Evolutionary conservation across 129 eudicot genomes (phyloP), one percentile per base, ranked within the genome.

Genomic region (Lonicera japonica): DNA sequence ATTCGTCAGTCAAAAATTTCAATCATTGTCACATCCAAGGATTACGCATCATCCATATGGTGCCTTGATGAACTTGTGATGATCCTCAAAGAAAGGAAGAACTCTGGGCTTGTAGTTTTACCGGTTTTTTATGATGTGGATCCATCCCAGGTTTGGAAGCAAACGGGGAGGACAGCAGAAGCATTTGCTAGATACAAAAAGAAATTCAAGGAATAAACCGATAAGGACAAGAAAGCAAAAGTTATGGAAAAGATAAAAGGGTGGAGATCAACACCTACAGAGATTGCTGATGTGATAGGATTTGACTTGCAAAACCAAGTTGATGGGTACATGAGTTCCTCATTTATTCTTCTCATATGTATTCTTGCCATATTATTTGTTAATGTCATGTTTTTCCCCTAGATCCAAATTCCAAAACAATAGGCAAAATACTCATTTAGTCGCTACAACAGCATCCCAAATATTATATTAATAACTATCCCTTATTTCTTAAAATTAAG

Each of bases 21-120:
- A 7, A 39, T 67, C 12, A n/a, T 67, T 43, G 71, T 67, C 15
- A 40, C 55, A 0, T 67, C 71, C 3, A 21, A 67, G 50, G n/a
- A 54, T 10, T 55, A 67, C 41, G 71, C 71, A 0, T 17, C 53
- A 21, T 67, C 71, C 4, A 40, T 9, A 5, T 67, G 63, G 71
- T 67, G 71, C 63, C 64, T 67, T 5, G 63, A 67, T 56, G 71
- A 67, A 24, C 71, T 67, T 22, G 41, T 56, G 15, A 56, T 36
- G 63, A 67, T 67, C 8, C 40, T 67, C 2, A 24, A 67, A 2
- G 6, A 23, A 40, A 39, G 24, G 22, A 56, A 21, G 54, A 23
- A 13, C 14, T 18, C 18, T 25, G 54, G 43, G 2, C 63, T 36
- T 13, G 11, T 38, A 9, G 24, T 67, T 11, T 21, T 67, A 16